Conservation (phyloP, 2,329 filamentous ascomycete species). For the Dactylellina haptotyla region DNA sequence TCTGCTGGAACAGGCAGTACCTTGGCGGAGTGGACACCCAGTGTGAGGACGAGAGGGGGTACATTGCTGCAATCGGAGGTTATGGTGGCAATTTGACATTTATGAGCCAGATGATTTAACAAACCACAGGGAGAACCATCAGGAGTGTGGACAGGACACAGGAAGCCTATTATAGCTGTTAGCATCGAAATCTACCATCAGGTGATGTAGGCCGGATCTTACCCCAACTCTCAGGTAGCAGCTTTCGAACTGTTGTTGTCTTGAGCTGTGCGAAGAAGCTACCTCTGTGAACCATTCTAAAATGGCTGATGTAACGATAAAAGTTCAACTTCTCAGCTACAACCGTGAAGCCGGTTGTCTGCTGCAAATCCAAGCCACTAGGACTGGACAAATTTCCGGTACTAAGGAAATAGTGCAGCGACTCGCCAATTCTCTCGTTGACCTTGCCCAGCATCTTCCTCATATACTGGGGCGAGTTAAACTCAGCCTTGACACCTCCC, state of each 20-base stretch:
- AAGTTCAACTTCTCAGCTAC: constrained; percentile 99
- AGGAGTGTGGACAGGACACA: constrained; percentile 96
- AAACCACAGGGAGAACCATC: constrained; percentile 95
- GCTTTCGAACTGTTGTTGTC: constrained; percentile 94
- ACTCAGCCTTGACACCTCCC: constrained; percentile 67
- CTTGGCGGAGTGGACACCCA: constrained; percentile 74
- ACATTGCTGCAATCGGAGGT: constrained; percentile 78
- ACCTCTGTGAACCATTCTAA: constrained; percentile 98
- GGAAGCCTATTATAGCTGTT: constrained; percentile 68
- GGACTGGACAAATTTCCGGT: constrained; percentile 93
- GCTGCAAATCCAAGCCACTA: constrained; percentile 91
- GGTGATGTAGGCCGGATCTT: constrained; percentile 17
- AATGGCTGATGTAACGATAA: constrained; percentile 96
- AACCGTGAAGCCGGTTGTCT: constrained; percentile 92
- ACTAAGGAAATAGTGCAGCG: constrained; percentile 92
- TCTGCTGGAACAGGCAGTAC: constrained; percentile 80
- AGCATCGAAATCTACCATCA: neutral
- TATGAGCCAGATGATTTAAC: constrained; percentile 93
- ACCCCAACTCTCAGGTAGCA: constrained; percentile 94
- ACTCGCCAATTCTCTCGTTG: constrained; percentile 87
- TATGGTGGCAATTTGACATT: constrained; percentile 86
- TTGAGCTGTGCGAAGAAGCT: constrained; percentile 98
- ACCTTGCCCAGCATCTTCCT: constrained; percentile 79
- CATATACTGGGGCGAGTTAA: constrained; percentile 79
- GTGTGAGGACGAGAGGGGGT: constrained; percentile 76